Percentiles rank a stretch among this genome's conserved stretches.
phyloP scores from a whole-genome alignment of 768 basidiomycete genomes.

The Melanogaster broomeanus region DNA sequence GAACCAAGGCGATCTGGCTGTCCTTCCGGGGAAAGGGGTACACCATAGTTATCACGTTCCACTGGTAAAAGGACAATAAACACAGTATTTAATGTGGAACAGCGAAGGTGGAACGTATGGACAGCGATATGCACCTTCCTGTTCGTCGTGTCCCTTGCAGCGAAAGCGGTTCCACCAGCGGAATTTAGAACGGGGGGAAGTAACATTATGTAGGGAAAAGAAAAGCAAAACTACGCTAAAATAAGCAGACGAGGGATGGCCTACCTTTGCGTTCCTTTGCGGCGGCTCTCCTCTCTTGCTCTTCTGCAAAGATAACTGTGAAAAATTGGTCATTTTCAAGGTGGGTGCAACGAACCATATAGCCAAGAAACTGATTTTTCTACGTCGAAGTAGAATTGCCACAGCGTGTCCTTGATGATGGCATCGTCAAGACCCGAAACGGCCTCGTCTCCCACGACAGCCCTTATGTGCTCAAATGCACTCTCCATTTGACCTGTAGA shows the following conservation, averaged over 20 bases:
- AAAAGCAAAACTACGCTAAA: constrained; percentile 38
- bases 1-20: constrained; percentile 2
- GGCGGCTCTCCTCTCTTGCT: constrained; percentile 60
- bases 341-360: constrained; percentile 51
- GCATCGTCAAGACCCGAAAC: constrained; percentile 70
- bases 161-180: constrained; percentile 37
- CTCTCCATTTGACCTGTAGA: constrained; percentile 63
- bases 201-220: constrained; percentile 32
- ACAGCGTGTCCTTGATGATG: constrained; percentile 77
- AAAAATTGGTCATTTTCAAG: not conserved
- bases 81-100: constrained; percentile 13
- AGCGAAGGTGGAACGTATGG: constrained; percentile 30
- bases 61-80: constrained; percentile 21
- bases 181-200: constrained; percentile 30
- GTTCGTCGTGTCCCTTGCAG: constrained; percentile 37
- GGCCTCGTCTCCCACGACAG: constrained; percentile 65
- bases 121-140: constrained; percentile 59
- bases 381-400: constrained; percentile 87
- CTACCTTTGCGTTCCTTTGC: constrained; percentile 86
- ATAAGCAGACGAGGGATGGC: constrained; percentile 36
- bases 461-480: constrained; percentile 67
- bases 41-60: constrained; percentile 15
- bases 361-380: constrained; percentile 76
- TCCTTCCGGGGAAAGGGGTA: constrained; percentile 18
- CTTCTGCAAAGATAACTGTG: constrained; percentile 46